Percentiles rank a stretch among this genome's conserved stretches.
phyloP scores from a whole-genome alignment of 345 rosid species.

The Cardamine resedifolia region DNA sequence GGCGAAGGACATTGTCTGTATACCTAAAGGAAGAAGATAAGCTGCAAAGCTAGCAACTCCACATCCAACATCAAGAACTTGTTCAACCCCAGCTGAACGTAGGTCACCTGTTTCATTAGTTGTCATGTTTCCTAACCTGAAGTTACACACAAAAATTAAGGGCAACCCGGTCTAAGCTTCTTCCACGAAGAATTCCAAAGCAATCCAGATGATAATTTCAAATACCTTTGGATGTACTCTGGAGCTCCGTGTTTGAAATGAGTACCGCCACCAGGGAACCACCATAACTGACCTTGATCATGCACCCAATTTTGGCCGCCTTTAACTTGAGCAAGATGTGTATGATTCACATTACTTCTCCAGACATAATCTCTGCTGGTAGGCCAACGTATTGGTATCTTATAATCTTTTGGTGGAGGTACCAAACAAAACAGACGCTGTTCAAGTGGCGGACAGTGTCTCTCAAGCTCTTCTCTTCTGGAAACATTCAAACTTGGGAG shows the following conservation, averaged over 20 bases:
- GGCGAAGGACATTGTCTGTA: constrained; percentile 93
- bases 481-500: constrained; percentile 63
- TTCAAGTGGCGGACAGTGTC: constrained; percentile 90
- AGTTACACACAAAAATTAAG: not conserved
- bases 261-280: constrained; percentile 99
- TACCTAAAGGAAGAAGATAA: constrained; percentile 78
- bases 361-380: constrained; percentile 84
- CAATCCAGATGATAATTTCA: not conserved
- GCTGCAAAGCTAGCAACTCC: constrained; percentile 99
- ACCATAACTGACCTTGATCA: constrained; percentile 74
- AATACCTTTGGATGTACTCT: constrained; percentile 77
- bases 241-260: constrained; percentile 97
- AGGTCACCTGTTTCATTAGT: constrained; percentile 81
- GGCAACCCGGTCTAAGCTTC: not conserved
- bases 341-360: constrained; percentile 97
- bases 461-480: constrained; percentile 85
- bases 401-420: constrained; percentile 89
- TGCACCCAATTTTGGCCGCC: constrained; percentile 99
- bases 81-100: constrained; percentile 81
- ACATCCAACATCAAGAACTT: constrained; percentile 96
- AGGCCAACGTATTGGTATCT: constrained; percentile 89
- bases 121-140: constrained; percentile 85
- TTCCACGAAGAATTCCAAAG: not conserved
- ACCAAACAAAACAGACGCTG: constrained; percentile 84
- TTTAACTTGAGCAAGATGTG: constrained; percentile 89